Evolutionary conservation across 306 rosid genomes (phyloP), one percentile per base, ranked within the genome.

Genomic region (Prunus mongolica): DNA sequence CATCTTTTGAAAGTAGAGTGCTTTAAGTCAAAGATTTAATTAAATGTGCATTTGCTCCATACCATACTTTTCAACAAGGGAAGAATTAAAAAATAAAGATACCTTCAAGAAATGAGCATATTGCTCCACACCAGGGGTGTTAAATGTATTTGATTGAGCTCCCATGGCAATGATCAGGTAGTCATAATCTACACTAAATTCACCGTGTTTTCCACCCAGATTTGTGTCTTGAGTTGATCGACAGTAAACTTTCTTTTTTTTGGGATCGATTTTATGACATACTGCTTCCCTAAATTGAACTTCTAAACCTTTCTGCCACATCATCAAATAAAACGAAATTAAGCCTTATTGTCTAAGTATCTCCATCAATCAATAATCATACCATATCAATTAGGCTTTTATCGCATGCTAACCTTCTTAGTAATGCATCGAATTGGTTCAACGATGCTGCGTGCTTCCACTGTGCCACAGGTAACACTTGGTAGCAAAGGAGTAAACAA

Each of bases 401-500:
- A 38, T 38, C 8, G 9, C 44, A 38, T 38, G 7, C 44, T 38
- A 38, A 38, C 97, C 93, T 92, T 90, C 71, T 72, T 78, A 16
- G 82, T 84, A 55, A 92, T 88, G 34, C 65, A 80, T 73, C 93
- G 93, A 82, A 92, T 75, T 0, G 97, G 96, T 78, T 92, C 93
- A 9, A 90, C 91, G 47, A 88, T 84, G 83, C 97, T 92, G 69
- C 91, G 91, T 0, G 96, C 85, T 79, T 92, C 96, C 1, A 90
- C 90, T 0, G 93, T 88, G 18, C 97, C 95, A 61, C 93, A 86
- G 2, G 97, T 92, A 46, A 90, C 91, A 82, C 96, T 92, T 15
- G 96, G 93, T 12, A 92, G 83, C 86, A 92, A 76, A 78, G 97
- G 96, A 72, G 97, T 92, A 82, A 92, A 92, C 18, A 96, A 89